A percentile compares a stretch with the other conserved stretches of the same genome.
Conservation (phyloP, 345 rosid genomes). For the Streptanthus diversifolius region DNA sequence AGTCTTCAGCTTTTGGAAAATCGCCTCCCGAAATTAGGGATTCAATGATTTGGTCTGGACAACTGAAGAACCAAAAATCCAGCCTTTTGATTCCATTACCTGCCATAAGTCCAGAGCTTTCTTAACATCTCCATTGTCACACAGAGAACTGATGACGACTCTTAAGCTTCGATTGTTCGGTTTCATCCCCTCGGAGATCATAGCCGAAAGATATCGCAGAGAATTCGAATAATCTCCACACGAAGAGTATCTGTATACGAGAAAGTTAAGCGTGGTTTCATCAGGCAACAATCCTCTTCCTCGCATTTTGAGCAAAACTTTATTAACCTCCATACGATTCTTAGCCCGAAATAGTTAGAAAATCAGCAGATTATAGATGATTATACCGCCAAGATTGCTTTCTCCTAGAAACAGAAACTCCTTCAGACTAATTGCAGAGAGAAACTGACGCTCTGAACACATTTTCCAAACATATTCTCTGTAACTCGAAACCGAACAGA, state of each 20-base stretch:
- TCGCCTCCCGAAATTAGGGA: constrained; percentile 45
- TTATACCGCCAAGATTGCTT: constrained; percentile 26
- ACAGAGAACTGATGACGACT: constrained; percentile 38
- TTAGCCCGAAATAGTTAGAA: constrained; percentile 49
- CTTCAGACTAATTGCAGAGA: constrained; percentile 47
- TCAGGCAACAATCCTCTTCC: constrained; percentile 43
- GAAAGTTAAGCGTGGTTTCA: constrained; percentile 64
- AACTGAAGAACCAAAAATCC: constrained; percentile 42
- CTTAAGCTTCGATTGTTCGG: constrained; percentile 62
- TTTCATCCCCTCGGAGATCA: constrained; percentile 54
- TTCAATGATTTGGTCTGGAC: constrained; percentile 48
- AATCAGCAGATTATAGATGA: constrained; percentile 53
- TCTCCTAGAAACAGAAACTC: constrained; percentile 47
- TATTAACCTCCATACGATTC: constrained; percentile 34
- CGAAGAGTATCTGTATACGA: constrained; percentile 51
- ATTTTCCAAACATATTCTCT: constrained; percentile 43
- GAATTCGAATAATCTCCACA: constrained; percentile 43
- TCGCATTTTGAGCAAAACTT: constrained; percentile 46
- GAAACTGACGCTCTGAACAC: constrained; percentile 46
- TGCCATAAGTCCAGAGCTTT: constrained; percentile 47
- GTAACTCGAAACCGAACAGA: constrained; percentile 47
- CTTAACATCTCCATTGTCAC: constrained; percentile 44
- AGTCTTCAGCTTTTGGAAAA: constrained; percentile 51
- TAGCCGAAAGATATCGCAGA: constrained; percentile 43
- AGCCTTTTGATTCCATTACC: constrained; percentile 53